Evolutionary conservation across 2,329 filamentous ascomycete genomes (phyloP), one percentile per base, ranked within the genome.

Genomic region (Fusarium lyarnte): DNA sequence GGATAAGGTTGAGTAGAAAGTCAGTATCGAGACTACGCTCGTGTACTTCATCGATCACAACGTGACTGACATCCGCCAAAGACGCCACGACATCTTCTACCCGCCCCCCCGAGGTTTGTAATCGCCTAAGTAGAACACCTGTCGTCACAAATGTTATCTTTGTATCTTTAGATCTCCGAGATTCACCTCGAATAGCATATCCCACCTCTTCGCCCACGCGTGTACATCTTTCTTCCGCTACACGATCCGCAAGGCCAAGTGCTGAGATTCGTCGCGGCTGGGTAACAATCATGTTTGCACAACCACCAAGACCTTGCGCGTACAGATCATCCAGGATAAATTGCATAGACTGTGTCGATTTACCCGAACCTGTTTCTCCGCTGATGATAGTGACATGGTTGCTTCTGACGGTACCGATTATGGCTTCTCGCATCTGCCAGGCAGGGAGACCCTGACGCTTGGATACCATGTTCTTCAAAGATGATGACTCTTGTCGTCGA

Each of bases 91-190:
- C 91, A 78, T 97, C 94, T 29, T 95, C 92, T 17, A 92, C 89
- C 35, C 90, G 88, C 10, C 93, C 93, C 54, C 94, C 94, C 8
- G 94, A 95, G 1, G 93, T 96, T 82, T 99, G 96, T n/a, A 99
- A 86, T 17, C 95, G 91, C 69, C 96, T 93, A n/a, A 93, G 88
- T 64, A 99, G 85, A 41, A 99, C 94, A 87, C 96, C 96, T 80
- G 99, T 97, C 0, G 96, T 99, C 94, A 99, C 98, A 84, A 98
- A 99, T 79, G 99, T 99, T 80, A 99, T 90, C 11, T 93, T 93
- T 1, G 96, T 99, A 59, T 94, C 92, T 41, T 90, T 86, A 46
- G 91, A 90, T 5, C 93, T 91, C 0, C 91, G 95, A 47, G 92
- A 94, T 78, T 99, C 96, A 74, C 98, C 99, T 29, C 97, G 92